Conservation (phyloP, 2,329 filamentous ascomycete species). For the Albophoma yamanashiensis region DNA sequence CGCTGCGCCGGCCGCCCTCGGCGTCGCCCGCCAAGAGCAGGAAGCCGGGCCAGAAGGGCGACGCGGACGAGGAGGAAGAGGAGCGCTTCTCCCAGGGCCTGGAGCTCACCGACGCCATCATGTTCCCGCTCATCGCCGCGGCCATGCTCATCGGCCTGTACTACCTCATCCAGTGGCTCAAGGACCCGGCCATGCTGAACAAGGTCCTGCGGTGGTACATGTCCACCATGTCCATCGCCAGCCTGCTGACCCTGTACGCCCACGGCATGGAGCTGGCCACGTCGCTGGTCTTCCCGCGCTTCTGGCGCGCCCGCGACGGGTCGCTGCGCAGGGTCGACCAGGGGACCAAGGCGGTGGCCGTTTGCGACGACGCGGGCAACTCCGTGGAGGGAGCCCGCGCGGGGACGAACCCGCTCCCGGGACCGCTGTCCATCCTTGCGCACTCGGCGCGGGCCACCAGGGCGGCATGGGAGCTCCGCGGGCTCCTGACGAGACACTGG, state of each 20-base stretch:
- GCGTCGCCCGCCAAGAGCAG: conserved; percentile 50
- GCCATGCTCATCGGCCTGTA: conserved; percentile 66
- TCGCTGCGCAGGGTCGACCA: conserved; percentile 34
- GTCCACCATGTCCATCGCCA: conserved; percentile 66
- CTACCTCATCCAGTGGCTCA: conserved; percentile 78
- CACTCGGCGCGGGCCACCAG: conserved; percentile 11
- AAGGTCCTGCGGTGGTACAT: conserved; percentile 78
- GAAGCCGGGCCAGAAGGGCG: conserved; percentile 27
- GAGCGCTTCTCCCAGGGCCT: conserved; percentile 36
- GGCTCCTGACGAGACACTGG: conserved; percentile 41
- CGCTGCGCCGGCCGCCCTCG: conserved; percentile 72
- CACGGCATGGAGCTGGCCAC: conserved; percentile 56
- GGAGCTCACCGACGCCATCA: conserved; percentile 64
- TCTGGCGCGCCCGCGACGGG: conserved; percentile 44
- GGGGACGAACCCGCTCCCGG: conserved; percentile 18
- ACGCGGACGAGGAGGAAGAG: conserved; percentile 36
- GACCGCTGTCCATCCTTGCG: conserved; percentile 21
- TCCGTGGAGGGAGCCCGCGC: conserved; percentile 11
- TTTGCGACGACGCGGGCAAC: conserved; percentile 23
- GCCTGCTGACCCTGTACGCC: conserved; percentile 61
- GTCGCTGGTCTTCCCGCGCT: conserved; percentile 62
- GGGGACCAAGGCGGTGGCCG: conserved; percentile 25
- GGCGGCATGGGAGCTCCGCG: conserved; percentile 37
- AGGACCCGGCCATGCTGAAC: conserved; percentile 73
- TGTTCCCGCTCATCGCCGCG: conserved; percentile 74